Percentiles rank a stretch among this genome's conserved stretches.
Conservation (phyloP, 768 basidiomycete genomes). For the Lactarius tabidus region DNA sequence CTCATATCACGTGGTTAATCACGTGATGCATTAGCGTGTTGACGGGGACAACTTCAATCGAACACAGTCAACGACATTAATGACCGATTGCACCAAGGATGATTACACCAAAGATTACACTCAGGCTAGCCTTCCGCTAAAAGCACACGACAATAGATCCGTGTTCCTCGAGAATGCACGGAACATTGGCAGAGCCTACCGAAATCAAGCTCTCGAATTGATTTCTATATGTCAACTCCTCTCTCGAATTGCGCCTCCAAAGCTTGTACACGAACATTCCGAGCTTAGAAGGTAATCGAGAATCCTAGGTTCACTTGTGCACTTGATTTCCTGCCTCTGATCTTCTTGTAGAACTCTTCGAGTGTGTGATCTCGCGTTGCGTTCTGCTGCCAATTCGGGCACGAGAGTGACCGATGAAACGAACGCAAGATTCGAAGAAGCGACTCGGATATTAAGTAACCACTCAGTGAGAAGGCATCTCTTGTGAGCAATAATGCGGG, state of each 20-base stretch:
- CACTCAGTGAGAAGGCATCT: not conserved
- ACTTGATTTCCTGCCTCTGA: not conserved
- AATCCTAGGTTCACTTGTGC: not conserved
- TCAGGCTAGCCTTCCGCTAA: conserved; percentile 45
- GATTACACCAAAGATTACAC: too few species aligned
- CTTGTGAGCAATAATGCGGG: not conserved
- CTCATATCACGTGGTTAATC: too few species aligned
- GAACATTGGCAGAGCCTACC: not conserved
- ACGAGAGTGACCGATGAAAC: not conserved
- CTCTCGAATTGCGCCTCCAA: not conserved
- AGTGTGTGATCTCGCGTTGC: not conserved
- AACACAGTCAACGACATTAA: too few species aligned
- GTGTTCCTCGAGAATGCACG: not conserved
- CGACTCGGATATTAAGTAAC: not conserved
- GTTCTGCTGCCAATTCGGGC: not conserved
- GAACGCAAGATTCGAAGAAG: not conserved
- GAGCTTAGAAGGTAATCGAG: not conserved
- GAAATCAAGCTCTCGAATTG: not conserved
- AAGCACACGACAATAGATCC: not conserved
- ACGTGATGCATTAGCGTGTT: too few species aligned
- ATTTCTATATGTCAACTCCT: not conserved
- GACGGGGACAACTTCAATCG: too few species aligned
- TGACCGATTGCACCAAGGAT: not conserved
- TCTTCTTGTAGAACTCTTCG: not conserved
- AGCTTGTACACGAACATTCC: not conserved